phyloP scores from a whole-genome alignment of 1,284 basidiomycete genomes.

The Cryptococcus deneoformans region DNA sequence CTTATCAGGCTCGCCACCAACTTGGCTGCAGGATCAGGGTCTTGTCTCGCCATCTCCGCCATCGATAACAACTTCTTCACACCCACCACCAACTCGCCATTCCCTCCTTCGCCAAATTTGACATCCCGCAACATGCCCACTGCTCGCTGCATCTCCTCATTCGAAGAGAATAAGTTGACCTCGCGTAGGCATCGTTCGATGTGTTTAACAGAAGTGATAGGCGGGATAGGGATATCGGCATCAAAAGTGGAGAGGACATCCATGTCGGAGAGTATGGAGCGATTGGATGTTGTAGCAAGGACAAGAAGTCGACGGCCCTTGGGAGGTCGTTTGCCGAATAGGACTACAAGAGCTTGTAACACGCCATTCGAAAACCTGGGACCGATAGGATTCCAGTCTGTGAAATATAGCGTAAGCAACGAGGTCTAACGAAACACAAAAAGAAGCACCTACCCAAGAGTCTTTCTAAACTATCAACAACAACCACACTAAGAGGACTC shows the following conservation, averaged over 20 bases:
- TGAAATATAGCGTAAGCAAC: background rate
- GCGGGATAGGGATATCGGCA: constrained; percentile 79
- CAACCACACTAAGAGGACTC: constrained; percentile 92
- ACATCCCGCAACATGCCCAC: constrained; percentile 70
- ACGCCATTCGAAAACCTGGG: constrained; percentile 94
- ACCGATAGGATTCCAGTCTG: constrained; percentile 98
- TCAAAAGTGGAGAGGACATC: constrained; percentile 88
- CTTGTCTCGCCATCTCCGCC: constrained; percentile 96
- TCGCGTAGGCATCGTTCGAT: constrained; percentile 80
- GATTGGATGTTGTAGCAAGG: constrained; percentile 88
- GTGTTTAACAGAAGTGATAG: constrained; percentile 69
- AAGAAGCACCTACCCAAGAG: constrained; percentile 63
- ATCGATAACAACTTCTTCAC: constrained; percentile 92
- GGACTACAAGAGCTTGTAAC: constrained; percentile 84
- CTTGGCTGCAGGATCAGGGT: constrained; percentile 73
- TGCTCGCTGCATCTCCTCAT: constrained; percentile 60
- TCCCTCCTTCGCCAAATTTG: constrained; percentile 62
- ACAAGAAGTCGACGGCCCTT: constrained; percentile 93
- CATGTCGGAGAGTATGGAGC: constrained; percentile 83
- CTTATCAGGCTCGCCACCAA: constrained; percentile 65
- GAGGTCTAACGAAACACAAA: background rate
- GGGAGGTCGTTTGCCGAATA: constrained; percentile 86
- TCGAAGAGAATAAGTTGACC: constrained; percentile 69
- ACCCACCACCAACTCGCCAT: constrained; percentile 67
- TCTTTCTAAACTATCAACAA: constrained; percentile 93